Conservation (phyloP, 305 asterid species). For the Fraxinus velutina region DNA sequence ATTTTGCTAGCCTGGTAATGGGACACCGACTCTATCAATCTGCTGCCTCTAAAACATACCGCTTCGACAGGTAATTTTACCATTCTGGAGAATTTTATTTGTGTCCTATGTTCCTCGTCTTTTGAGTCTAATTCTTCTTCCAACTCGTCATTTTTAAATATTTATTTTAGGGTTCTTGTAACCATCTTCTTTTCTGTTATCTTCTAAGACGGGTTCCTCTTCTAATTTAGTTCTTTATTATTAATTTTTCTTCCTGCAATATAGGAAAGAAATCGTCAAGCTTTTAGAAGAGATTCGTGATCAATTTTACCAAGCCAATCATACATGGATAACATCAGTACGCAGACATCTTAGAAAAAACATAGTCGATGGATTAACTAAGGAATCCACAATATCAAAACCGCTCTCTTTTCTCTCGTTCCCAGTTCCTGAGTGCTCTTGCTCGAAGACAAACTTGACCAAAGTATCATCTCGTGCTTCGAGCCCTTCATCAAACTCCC, state of each 20-base stretch:
- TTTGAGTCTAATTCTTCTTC: background rate
- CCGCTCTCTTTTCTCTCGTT: conserved; percentile 63
- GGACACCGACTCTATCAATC: conserved; percentile 77
- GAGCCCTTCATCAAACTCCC: conserved; percentile 33
- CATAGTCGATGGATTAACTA: conserved; percentile 48
- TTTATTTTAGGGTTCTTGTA: background rate
- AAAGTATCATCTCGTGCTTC: conserved; percentile 34
- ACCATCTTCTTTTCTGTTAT: background rate
- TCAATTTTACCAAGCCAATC: conserved; percentile 72
- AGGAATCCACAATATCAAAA: conserved; percentile 48
- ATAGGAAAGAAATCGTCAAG: conserved; percentile 56
- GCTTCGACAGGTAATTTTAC: conserved; percentile 63
- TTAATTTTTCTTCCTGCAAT: background rate
- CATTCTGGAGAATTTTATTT: background rate
- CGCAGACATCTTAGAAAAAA: conserved; percentile 55
- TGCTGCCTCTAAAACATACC: conserved; percentile 67
- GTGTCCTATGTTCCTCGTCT: background rate
- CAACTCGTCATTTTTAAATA: background rate
- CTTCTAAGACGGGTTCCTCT: background rate
- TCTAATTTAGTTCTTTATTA: background rate
- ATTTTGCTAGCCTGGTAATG: conserved; percentile 86
- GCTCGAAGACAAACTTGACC: conserved; percentile 33
- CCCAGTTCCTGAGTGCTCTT: conserved; percentile 80
- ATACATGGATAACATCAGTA: conserved; percentile 58
- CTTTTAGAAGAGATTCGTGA: conserved; percentile 65